phyloP scores from a whole-genome alignment of 371 early-diverging fungal genomes.

The Nematocida ironsii region DNA sequence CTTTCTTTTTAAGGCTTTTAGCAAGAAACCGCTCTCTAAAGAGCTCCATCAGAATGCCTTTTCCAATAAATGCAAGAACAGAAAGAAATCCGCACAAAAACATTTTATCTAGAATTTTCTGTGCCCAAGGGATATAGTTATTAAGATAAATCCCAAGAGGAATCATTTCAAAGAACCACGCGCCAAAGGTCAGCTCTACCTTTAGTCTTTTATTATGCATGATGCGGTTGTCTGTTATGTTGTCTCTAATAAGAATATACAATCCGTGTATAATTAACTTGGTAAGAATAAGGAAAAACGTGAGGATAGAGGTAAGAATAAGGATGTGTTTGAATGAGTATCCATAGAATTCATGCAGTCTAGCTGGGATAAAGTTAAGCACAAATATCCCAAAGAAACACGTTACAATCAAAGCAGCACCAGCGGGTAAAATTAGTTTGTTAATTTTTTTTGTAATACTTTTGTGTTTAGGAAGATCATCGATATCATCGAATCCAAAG shows the following conservation, averaged over 20 bases:
- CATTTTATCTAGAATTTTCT: slow-evolving; percentile 19
- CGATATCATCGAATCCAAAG: slow-evolving; percentile 61
- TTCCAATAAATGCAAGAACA: slow-evolving; percentile 37
- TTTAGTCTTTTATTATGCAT: slow-evolving; percentile 45
- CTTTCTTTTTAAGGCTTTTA: slow-evolving; percentile 62
- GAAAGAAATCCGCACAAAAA: slow-evolving; percentile 62
- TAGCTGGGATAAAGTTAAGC: slow-evolving; percentile 42
- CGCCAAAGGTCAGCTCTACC: slow-evolving; percentile 18
- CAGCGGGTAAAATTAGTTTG: slow-evolving; percentile 16
- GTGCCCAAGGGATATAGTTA: slow-evolving; percentile 24
- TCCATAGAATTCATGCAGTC: slow-evolving; percentile 15
- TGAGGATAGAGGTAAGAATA: not conserved
- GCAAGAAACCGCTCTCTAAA: slow-evolving; percentile 65
- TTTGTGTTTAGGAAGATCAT: slow-evolving; percentile 15
- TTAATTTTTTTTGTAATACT: slow-evolving; percentile 14
- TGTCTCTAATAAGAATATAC: slow-evolving; percentile 25
- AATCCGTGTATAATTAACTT: slow-evolving; percentile 25
- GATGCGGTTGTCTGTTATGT: slow-evolving; percentile 21
- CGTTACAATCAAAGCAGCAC: not conserved
- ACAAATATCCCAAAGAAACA: slow-evolving; percentile 24
- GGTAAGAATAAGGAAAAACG: slow-evolving; percentile 31
- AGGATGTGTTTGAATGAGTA: slow-evolving; percentile 50
- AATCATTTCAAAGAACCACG: slow-evolving; percentile 61
- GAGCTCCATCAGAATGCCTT: slow-evolving; percentile 49
- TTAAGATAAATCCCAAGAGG: slow-evolving; percentile 56